A percentile compares a stretch with the other conserved stretches of the same genome.
These are phyloP conservation scores for Aphanocladium album DNA, from an alignment of 2,329 filamentous ascomycete species.

Conservation along the genomic window DNA sequence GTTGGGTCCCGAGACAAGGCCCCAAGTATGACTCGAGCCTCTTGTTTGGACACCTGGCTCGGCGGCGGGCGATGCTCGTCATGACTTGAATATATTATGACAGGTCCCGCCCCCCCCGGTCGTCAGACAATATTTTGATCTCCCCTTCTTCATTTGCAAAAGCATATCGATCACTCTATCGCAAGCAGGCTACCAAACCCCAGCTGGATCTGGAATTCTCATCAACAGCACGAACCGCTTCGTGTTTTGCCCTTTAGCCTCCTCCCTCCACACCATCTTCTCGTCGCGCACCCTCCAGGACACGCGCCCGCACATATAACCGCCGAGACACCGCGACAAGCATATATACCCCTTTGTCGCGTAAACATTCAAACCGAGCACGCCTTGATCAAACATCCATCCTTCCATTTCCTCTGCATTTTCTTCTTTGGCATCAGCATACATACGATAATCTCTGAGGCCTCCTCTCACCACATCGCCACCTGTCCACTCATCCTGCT, in stretches of 20 bases:
- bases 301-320: not conserved
- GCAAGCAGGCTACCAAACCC: not conserved
- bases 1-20: conserved; percentile 12
- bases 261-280: not conserved
- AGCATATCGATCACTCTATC: not conserved
- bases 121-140: not conserved
- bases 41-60: conserved; percentile 1
- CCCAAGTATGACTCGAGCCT: conserved; percentile 11
- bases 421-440: not conserved
- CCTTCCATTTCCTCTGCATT: not conserved
- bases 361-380: not conserved
- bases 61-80: not conserved
- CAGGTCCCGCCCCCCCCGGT: not conserved
- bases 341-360: not conserved
- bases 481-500: not conserved
- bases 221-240: not conserved
- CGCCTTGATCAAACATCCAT: not conserved
- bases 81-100: conserved; percentile 8
- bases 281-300: not conserved
- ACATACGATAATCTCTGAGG: not conserved
- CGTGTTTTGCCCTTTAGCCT: not conserved
- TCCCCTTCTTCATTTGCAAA: not conserved
- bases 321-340: conserved; percentile 1
- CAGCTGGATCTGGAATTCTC: conserved; percentile 5
- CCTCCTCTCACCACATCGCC: not conserved